phyloP scores from a whole-genome alignment of 768 basidiomycete species.

The Boletellus ananas region DNA sequence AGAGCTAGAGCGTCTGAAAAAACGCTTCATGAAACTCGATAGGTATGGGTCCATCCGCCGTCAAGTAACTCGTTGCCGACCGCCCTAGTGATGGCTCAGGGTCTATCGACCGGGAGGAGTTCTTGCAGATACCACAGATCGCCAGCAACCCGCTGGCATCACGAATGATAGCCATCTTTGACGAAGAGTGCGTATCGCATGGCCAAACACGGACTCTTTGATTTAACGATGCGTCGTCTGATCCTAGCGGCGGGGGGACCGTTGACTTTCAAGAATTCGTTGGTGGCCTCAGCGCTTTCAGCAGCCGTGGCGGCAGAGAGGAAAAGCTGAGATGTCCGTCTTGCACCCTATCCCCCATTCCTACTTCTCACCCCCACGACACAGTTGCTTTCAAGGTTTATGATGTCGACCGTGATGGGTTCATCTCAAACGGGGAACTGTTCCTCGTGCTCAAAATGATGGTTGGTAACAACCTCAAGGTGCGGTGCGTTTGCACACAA shows the following conservation, averaged over 20 bases:
- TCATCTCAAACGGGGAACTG: conserved; percentile 96
- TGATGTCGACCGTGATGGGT: conserved; percentile 97
- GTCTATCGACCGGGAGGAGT: conserved; percentile 97
- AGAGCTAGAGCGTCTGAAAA: conserved; percentile 94
- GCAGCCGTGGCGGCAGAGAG: conserved; percentile 92
- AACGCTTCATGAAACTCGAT: conserved; percentile 99
- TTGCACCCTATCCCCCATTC: not conserved
- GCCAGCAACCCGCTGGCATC: conserved; percentile 95
- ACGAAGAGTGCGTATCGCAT: conserved; percentile 80
- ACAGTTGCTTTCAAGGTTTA: conserved; percentile 99
- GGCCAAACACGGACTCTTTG: conserved; percentile 1
- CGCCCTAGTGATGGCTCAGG: conserved; percentile 83
- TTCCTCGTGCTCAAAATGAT: conserved; percentile 99
- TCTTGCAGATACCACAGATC: conserved; percentile 98
- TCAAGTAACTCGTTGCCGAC: not conserved
- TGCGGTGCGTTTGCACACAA: conserved; percentile 27
- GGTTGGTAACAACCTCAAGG: conserved; percentile 99
- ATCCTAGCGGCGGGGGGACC: conserved; percentile 85
- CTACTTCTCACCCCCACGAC: conserved; percentile 1
- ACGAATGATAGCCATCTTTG: conserved; percentile 99
- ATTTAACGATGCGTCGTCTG: not conserved
- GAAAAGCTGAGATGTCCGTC: conserved; percentile 92
- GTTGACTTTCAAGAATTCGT: conserved; percentile 99
- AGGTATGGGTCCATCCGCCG: conserved; percentile 46
- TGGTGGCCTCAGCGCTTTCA: conserved; percentile 95